Evolutionary conservation across 2,329 filamentous ascomycete species (phyloP), one percentile per base, ranked within the genome.

Genomic region (Lecanosticta acicola): DNA sequence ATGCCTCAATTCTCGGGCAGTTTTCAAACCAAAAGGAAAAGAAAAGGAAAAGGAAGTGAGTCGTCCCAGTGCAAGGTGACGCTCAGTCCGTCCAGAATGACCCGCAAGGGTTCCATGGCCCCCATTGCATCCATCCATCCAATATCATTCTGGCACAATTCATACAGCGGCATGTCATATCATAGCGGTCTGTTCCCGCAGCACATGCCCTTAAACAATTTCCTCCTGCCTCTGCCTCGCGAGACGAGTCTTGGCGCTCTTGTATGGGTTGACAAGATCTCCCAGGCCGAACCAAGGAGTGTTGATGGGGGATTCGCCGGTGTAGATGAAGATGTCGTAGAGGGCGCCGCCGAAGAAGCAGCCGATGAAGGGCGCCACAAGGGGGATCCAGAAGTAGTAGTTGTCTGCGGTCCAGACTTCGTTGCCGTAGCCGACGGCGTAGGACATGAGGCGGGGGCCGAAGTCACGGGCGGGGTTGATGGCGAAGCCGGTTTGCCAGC

Each of bases 401-500:
- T 71, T 71, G 1, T 80, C 81, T 1, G 78, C 75, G 17, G 70
- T 73, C 77, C 78, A 85, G 0, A 84, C 81, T 39, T 79, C 74
- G 44, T 62, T 65, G 1, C 79, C 79, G 59, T 87, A 87, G 2
- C 84, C 84, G 46, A 85, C 61, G 65, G 80, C 78, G 58, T 80
- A 83, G 2, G 78, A 77, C 49, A 84, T 76, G 24, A 87, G 68
- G 17, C 83, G 72, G 2, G 83, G 83, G 1, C 83, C 83, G 58
- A 87, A 82, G 56, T 87, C 84, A 63, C 83, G 77, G 24, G 83
- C 84, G 34, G 84, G 67, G 55, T 85, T 86, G 51, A 87, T 59
- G 5, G 68, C 83, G 61, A 83, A 86, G 49, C 81, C 81, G 1
- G 81, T 85, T 61, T 84, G 79, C 78, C 79, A 84, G 11, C 82